A percentile compares a stretch with the other conserved stretches of the same genome.
These are phyloP conservation scores for Heterobasidion occidentale DNA, from an alignment of 1,284 basidiomycete species.

Conservation along the genomic window DNA sequence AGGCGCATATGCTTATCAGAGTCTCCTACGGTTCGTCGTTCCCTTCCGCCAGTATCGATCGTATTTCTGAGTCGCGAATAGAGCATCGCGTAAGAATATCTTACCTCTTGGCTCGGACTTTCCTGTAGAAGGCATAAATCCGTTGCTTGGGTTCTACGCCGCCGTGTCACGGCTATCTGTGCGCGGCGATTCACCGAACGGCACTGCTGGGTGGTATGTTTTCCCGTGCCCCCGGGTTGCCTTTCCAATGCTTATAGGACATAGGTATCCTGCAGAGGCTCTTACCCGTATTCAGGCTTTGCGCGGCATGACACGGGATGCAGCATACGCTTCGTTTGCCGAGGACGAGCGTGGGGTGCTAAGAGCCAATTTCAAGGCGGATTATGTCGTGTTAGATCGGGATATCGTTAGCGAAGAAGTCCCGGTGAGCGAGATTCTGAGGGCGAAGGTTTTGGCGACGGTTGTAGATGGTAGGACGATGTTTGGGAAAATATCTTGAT, in stretches of 20 bases:
- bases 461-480: background rate
- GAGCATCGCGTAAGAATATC: slow-evolving; percentile 40
- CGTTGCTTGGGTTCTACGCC: slow-evolving; percentile 80
- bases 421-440: slow-evolving; percentile 46
- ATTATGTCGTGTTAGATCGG: slow-evolving; percentile 76
- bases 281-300: slow-evolving; percentile 71
- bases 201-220: slow-evolving; percentile 68
- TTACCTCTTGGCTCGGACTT: slow-evolving; percentile 88
- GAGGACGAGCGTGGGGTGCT: slow-evolving; percentile 68
- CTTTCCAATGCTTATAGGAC: background rate
- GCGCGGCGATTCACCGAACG: slow-evolving; percentile 76
- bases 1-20: slow-evolving; percentile 85
- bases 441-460: slow-evolving; percentile 49
- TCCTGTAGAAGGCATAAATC: slow-evolving; percentile 81
- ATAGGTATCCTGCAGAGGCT: slow-evolving; percentile 64
- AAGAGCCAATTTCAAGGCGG: slow-evolving; percentile 70
- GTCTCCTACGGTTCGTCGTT: slow-evolving; percentile 54
- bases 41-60: background rate
- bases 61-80: slow-evolving; percentile 16
- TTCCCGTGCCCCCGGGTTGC: background rate
- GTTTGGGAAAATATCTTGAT: background rate
- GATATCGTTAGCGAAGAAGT: slow-evolving; percentile 80
- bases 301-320: slow-evolving; percentile 81
- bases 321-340: slow-evolving; percentile 81
- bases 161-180: slow-evolving; percentile 69